These are phyloP conservation scores for Verticillium isaacii DNA, from an alignment of 2,329 filamentous ascomycete genomes.

Conservation along the genomic window DNA sequence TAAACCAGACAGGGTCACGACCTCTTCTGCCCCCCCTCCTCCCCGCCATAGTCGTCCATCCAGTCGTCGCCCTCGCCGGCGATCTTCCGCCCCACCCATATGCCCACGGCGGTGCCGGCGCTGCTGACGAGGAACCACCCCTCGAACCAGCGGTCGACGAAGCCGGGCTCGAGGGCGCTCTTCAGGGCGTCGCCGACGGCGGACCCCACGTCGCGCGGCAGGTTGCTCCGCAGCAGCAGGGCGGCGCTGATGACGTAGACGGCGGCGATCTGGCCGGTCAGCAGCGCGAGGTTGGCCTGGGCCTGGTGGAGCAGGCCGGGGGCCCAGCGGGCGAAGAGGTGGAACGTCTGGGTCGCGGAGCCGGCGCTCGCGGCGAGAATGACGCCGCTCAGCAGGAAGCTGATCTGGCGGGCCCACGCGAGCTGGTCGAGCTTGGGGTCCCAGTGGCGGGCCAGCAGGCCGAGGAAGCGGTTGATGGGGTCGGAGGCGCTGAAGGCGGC, in stretches of 20 bases:
- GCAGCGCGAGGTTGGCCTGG: slow-evolving; percentile 72
- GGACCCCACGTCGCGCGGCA: slow-evolving; percentile 71
- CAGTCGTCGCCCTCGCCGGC: slow-evolving; percentile 45
- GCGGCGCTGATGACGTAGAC: slow-evolving; percentile 83
- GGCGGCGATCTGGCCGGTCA: slow-evolving; percentile 75
- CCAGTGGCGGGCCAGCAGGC: slow-evolving; percentile 76
- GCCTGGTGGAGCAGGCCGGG: slow-evolving; percentile 68
- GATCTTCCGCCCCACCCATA: slow-evolving; percentile 67
- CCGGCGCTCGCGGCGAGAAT: slow-evolving; percentile 80
- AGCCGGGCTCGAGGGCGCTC: slow-evolving; percentile 66
- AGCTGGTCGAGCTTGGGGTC: slow-evolving; percentile 77
- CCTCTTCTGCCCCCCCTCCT: slow-evolving; percentile 69
- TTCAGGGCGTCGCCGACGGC: slow-evolving; percentile 75
- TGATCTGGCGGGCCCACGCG: slow-evolving; percentile 81
- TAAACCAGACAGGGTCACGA: slow-evolving; percentile 35
- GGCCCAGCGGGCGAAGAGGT: slow-evolving; percentile 71
- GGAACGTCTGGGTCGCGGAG: slow-evolving; percentile 79
- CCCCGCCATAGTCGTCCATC: slow-evolving; percentile 55
- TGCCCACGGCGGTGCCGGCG: slow-evolving; percentile 60
- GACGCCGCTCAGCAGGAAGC: slow-evolving; percentile 75
- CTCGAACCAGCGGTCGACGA: slow-evolving; percentile 83
- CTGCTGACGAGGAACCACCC: slow-evolving; percentile 75
- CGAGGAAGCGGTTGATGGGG: slow-evolving; percentile 78
- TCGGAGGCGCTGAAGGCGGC: slow-evolving; percentile 63
- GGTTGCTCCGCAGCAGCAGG: slow-evolving; percentile 70